Conservation (phyloP, 495 filamentous ascomycete genomes). For the Immersiella caudata region DNA sequence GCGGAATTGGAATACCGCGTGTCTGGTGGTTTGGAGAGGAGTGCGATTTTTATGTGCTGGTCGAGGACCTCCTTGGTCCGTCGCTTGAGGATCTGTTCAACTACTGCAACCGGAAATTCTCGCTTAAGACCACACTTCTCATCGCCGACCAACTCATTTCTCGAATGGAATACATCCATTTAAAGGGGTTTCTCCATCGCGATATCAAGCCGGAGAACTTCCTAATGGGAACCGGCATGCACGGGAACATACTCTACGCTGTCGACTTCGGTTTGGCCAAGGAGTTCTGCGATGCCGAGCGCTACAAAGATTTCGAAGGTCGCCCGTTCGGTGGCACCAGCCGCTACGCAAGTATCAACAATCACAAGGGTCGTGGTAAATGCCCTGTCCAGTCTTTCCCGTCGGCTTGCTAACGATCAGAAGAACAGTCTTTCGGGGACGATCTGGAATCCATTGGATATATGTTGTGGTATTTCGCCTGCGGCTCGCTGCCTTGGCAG, state of each 20-base stretch:
- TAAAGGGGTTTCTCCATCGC: conserved; percentile 39
- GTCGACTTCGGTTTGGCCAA: conserved; percentile 37
- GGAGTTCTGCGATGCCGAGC: conserved; percentile 26
- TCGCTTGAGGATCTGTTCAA: conserved; percentile 40
- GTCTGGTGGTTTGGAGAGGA: conserved; percentile 34
- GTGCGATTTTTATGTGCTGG: conserved; percentile 37
- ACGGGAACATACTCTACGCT: conserved; percentile 40
- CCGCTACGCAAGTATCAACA: conserved; percentile 38
- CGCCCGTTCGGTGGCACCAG: conserved; percentile 23
- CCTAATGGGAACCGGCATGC: conserved; percentile 37
- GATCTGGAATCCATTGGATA: conserved; percentile 50
- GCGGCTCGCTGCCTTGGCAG: conserved; percentile 46
- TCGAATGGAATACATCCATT: conserved; percentile 34
- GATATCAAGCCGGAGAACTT: conserved; percentile 46
- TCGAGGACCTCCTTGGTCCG: conserved; percentile 42
- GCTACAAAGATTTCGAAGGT: conserved; percentile 13
- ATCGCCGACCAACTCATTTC: conserved; percentile 38
- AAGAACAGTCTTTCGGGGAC: conserved; percentile 42
- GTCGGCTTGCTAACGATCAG: conserved; percentile 26
- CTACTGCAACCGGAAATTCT: conserved; percentile 36
- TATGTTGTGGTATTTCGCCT: conserved; percentile 42
- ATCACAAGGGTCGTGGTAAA: conserved; percentile 38
- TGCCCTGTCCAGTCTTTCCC: conserved; percentile 10
- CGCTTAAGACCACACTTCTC: conserved; percentile 44
- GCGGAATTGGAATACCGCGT: conserved; percentile 34